These are phyloP conservation scores for Aspergillus ruber DNA, from an alignment of 2,329 filamentous ascomycete species.

Conservation along the genomic window DNA sequence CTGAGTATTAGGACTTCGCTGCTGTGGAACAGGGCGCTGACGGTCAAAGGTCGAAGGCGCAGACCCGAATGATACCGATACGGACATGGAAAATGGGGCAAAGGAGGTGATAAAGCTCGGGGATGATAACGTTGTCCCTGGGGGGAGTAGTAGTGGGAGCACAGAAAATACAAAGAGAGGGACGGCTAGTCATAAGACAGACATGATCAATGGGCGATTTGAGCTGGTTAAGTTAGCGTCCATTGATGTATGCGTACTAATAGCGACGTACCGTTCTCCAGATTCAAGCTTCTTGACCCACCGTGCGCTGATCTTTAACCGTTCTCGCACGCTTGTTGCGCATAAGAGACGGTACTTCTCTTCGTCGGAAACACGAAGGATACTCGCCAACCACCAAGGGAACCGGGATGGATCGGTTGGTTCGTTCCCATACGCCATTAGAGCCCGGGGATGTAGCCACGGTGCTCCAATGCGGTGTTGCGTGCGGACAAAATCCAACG, in stretches of 20 bases:
- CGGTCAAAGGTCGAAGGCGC: conserved; percentile 3
- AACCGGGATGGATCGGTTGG: conserved; percentile 71
- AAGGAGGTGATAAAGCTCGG: conserved; percentile 25
- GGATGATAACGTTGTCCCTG: conserved; percentile 17
- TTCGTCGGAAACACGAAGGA: conserved; percentile 67
- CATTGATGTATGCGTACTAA: no score
- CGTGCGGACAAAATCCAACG: conserved; percentile 59
- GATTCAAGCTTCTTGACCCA: conserved; percentile 72
- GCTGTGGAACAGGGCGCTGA: conserved; percentile 1
- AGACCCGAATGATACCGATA: conserved; percentile 28
- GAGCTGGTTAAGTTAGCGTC: conserved; percentile 10
- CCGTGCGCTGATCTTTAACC: conserved; percentile 72
- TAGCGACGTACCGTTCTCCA: conserved; percentile 59
- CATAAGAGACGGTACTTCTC: conserved; percentile 73
- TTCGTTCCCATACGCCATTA: conserved; percentile 69
- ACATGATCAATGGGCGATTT: conserved; percentile 26
- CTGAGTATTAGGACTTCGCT: conserved; percentile 7
- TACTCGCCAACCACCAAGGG: conserved; percentile 84
- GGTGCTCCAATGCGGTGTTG: conserved; percentile 64
- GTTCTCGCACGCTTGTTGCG: conserved; percentile 68
- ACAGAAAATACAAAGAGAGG: conserved; percentile 30
- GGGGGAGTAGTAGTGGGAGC: conserved; percentile 21
- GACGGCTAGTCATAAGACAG: conserved; percentile 41
- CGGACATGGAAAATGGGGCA: conserved; percentile 30
- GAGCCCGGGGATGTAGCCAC: conserved; percentile 68